These are phyloP conservation scores for Ampelocalamus luodianensis DNA, from an alignment of 176 grass and related monocot species.

Conservation along the genomic window DNA sequence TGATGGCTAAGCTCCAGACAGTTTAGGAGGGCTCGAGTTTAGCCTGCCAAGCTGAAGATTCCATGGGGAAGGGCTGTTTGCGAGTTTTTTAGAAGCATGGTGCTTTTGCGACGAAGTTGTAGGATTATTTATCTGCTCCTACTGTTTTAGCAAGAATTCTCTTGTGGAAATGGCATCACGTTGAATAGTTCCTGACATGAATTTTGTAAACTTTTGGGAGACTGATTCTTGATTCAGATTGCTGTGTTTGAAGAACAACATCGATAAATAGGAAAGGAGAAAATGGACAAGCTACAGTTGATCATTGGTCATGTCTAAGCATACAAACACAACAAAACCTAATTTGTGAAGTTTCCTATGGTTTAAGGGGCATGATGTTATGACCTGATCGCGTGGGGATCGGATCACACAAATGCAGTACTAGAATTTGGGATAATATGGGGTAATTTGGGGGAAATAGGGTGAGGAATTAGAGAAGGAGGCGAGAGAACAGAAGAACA, in stretches of 20 bases:
- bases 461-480: too few relatives aligned
- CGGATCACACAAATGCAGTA: too few relatives aligned
- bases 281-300: neutral
- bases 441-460: too few relatives aligned
- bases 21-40: neutral
- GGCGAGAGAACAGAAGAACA: too few relatives aligned
- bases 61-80: neutral
- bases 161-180: neutral
- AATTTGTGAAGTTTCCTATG: neutral
- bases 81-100: neutral
- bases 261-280: neutral
- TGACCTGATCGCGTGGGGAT: too few relatives aligned
- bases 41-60: neutral
- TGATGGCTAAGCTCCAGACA: neutral
- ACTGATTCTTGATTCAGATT: neutral
- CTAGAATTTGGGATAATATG: too few relatives aligned
- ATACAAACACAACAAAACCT: slow-evolving; percentile 5
- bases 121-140: neutral
- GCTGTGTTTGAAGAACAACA: neutral
- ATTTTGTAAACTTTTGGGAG: slow-evolving; percentile 15
- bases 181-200: neutral
- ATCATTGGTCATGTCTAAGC: neutral
- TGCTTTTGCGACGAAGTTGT: neutral
- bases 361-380: neutral
- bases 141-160: neutral